These are phyloP conservation scores for Pholiota molesta DNA, from an alignment of 768 basidiomycete species.

Conservation along the genomic window DNA sequence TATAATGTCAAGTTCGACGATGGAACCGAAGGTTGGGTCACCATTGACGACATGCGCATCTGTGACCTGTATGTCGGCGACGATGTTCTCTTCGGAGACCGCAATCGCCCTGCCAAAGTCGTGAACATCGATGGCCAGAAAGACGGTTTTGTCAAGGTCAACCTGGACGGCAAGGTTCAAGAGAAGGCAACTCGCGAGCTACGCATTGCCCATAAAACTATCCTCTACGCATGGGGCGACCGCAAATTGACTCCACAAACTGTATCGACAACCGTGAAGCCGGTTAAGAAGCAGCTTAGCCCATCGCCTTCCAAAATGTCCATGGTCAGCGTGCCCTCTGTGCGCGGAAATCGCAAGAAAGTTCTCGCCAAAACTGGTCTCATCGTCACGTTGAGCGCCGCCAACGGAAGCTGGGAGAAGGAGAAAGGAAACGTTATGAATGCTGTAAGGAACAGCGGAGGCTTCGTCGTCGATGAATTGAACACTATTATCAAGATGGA, in stretches of 20 bases:
- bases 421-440: constrained; percentile 46
- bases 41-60: constrained; percentile 54
- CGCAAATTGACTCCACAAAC: constrained; percentile 45
- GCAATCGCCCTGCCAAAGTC: constrained; percentile 35
- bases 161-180: constrained; percentile 39
- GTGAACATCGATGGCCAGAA: constrained; percentile 34
- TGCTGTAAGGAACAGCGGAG: constrained; percentile 54
- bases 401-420: constrained; percentile 36
- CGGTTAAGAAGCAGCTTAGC: constrained; percentile 34
- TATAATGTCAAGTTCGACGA: constrained; percentile 75
- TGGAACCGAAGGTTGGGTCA: constrained; percentile 46
- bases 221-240: constrained; percentile 55
- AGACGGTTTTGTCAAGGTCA: constrained; percentile 36
- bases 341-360: constrained; percentile 33
- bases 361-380: constrained; percentile 56
- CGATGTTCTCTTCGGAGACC: constrained; percentile 44
- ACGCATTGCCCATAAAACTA: constrained; percentile 52
- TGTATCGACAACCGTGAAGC: constrained; percentile 46
- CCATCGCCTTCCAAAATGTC: constrained; percentile 56
- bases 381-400: constrained; percentile 54
- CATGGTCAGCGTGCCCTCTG: constrained; percentile 37
- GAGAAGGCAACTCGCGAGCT: constrained; percentile 41
- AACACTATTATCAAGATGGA: constrained; percentile 56
- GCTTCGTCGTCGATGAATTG: constrained; percentile 66
- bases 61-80: constrained; percentile 58